Conservation (phyloP, 108 stramenopile species). For the Nitzschia putrida region DNA sequence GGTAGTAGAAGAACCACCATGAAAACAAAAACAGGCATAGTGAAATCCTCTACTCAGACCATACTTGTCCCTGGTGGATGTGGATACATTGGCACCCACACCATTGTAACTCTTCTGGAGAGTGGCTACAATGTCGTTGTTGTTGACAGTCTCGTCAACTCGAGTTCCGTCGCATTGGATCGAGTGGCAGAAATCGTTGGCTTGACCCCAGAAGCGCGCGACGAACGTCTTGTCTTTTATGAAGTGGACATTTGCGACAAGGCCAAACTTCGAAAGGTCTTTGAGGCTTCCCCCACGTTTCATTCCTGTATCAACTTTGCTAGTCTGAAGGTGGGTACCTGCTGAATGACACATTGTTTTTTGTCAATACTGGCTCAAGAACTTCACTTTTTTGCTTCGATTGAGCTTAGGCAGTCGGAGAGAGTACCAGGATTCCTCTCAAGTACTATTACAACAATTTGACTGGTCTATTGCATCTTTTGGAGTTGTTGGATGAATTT, state of each 20-base stretch:
- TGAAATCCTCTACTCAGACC: too few species aligned
- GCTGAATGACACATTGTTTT: too few species aligned
- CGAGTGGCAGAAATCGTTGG: constrained; percentile 80
- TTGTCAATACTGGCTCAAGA: too few species aligned
- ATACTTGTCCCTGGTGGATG: constrained; percentile 97
- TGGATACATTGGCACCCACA: constrained; percentile 99
- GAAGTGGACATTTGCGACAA: constrained; percentile 76
- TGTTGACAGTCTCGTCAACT: constrained; percentile 93
- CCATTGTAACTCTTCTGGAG: constrained; percentile 90
- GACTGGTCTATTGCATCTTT: constrained; percentile 85
- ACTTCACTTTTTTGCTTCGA: too few species aligned
- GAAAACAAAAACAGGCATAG: too few species aligned
- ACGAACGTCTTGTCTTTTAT: constrained; percentile 66
- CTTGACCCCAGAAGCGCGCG: constrained; percentile 15
- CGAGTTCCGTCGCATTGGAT: constrained; percentile 79
- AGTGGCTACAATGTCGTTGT: constrained; percentile 81
- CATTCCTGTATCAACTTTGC: constrained; percentile 97
- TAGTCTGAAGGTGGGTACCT: constrained; percentile 96
- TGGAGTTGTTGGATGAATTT: constrained; percentile 48
- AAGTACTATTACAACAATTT: constrained; percentile 96
- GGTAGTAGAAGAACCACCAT: too few species aligned
- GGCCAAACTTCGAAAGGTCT: constrained; percentile 44
- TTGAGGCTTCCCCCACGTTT: constrained; percentile 83
- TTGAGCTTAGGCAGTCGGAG: constrained; percentile 95
- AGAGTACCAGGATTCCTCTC: constrained; percentile 84